Evolutionary conservation across 495 filamentous ascomycete genomes (phyloP), one percentile per base, ranked within the genome.

Genomic region (Friedmanniomyces simplex): DNA sequence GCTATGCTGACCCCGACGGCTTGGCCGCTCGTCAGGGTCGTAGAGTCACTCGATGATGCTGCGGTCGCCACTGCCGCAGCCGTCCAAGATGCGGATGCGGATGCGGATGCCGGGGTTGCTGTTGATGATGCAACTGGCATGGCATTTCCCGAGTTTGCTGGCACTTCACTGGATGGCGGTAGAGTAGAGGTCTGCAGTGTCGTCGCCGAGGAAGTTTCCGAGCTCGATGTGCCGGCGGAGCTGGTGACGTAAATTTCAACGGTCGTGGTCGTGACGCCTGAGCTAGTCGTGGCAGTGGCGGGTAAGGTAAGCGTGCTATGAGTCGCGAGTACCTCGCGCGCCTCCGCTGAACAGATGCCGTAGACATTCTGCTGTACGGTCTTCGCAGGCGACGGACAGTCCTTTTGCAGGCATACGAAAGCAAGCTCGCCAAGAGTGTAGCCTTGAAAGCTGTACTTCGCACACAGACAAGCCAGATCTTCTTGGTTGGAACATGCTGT

Each of bases 381-480:
- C n/a, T 26, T 24, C 0, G 46, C 20, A 16, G 48, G n/a, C 16
- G 28, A n/a, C 36, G 51, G 16, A 45, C 63, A 66, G 1, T 60
- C 54, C 24, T 52, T 25, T 22, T 61, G 36, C 22, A 66, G 46
- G 32, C 63, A 66, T 22, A 60, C 48, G 48, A 57, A 55, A 6
- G 57, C 63, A 3, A 59, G 60, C 42, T 66, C 63, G 6, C 63
- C 63, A 14, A 66, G 50, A 11, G 60, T 63, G 57, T 55, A 63
- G 42, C 63, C 63, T 18, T 54, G 30, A 12, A 36, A 42, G 50
- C 57, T 63, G 47, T 66, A 66, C 11, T 46, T 21, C 28, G 48
- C 42, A 53, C 63, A 66, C 8, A 66, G 50, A 46, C 63, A 66
- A 12, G 26, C 37, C 8, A 60, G 20, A 28, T 37, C 52, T 22